phyloP scores from a whole-genome alignment of 306 rosid species.

The Argentina anserina region DNA sequence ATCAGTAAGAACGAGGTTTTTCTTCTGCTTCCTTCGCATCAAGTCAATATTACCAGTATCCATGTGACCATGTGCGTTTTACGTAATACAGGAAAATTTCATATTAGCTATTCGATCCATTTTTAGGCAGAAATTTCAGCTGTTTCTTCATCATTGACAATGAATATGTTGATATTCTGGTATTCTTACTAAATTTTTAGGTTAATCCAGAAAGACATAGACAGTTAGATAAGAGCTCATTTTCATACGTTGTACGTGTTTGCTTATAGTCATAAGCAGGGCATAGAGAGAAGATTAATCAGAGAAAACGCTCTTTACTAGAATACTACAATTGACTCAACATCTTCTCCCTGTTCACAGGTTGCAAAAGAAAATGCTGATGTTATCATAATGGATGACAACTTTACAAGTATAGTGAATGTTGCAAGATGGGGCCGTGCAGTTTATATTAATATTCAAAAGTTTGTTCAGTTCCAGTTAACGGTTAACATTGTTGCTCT shows the following conservation, averaged over 20 bases:
- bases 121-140: neutral
- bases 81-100: neutral
- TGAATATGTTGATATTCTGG: neutral
- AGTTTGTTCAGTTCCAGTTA: conserved; percentile 93
- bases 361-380: conserved; percentile 98
- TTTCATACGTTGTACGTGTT: neutral
- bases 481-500: conserved; percentile 93
- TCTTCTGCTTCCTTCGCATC: neutral
- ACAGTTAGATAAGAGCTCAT: neutral
- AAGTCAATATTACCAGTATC: neutral
- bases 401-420: conserved; percentile 75
- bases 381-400: conserved; percentile 86
- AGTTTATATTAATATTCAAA: conserved; percentile 83
- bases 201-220: neutral
- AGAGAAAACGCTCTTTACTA: neutral
- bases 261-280: neutral
- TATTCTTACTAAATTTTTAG: neutral
- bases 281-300: neutral
- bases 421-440: conserved; percentile 87
- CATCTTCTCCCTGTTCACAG: conserved; percentile 29
- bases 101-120: neutral
- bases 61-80: neutral
- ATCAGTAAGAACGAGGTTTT: neutral
- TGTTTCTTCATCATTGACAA: neutral
- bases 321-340: neutral